Base-by-base conservation (phyloP, 225 moss, liverwort and hornwort species). In the Climacium dendroides region DNA sequence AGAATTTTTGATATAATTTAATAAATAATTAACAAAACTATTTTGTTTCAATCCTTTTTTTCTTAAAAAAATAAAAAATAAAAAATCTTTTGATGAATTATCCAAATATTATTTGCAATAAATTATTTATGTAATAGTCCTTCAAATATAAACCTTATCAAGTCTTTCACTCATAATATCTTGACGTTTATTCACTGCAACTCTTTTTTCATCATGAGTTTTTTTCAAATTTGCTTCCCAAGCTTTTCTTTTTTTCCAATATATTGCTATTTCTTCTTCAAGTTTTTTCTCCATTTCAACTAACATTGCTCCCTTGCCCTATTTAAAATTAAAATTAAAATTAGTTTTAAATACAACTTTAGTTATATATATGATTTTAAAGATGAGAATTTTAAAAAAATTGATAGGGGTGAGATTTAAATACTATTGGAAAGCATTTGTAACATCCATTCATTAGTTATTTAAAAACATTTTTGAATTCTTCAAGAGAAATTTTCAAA, bases 121-220 rank as follows among this genome's bases (percentile, higher is more conserved):
- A 50, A 50, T 10, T 26, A 16, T 35, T 26, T 0, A 37, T 18
- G 0, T 1, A 37, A 1, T 2, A 81, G 2, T 0, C 5, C 16
- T 67, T 52, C 13, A 13, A 10, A 35, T 26, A 26, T 19, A 26
- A 48, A 92, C 92, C 92, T 92, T 81, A 32, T 92, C 53, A 58
- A 92, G 88, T 35, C 78, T 90, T 17, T 90, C 66, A 37, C 32
- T 72, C 81, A 92, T 90, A 37, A 86, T 29, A 1, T 88, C 87
- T 87, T 87, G 74, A 25, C 4, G 65, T 28, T 84, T 92, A 8
- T 18, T 53, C 5, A 58, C 23, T 0, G 15, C 9, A 37, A 0
- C 17, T 65, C 9, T 26, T 82, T 85, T 90, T 7, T 87, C 84
- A 66, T 90, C 90, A 26, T 85, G 60, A 3, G 4, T 28, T 82